Conservation (phyloP, 208 protist species). For the Acanthamoeba healyi region DNA sequence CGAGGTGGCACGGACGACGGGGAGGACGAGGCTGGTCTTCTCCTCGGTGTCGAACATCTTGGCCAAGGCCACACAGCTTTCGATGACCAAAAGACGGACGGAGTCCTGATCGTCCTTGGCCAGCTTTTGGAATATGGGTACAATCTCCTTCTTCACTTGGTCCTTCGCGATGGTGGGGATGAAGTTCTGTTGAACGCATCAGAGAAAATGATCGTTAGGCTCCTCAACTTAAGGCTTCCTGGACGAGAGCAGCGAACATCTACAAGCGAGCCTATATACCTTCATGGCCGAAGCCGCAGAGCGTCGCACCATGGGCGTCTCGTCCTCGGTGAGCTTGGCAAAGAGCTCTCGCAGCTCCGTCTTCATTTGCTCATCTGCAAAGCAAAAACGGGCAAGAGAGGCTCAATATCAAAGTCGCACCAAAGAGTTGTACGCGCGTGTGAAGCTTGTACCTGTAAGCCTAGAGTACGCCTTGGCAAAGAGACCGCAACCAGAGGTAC, state of each 20-base stretch:
- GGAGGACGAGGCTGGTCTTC: constrained; percentile 91
- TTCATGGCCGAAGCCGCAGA: constrained; percentile 91
- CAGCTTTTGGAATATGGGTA: constrained; percentile 94
- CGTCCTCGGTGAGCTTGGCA: constrained; percentile 94
- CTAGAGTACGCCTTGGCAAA: constrained; percentile 94
- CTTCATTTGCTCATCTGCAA: constrained; percentile 47
- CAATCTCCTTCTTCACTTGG: constrained; percentile 90
- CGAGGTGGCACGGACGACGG: constrained; percentile 89
- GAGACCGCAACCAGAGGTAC: constrained; percentile 95
- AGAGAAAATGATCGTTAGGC: not conserved
- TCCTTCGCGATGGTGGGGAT: constrained; percentile 82
- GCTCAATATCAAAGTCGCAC: not conserved
- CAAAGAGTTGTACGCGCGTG: too few species aligned
- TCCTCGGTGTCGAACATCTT: constrained; percentile 92
- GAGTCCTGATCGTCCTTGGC: constrained; percentile 97
- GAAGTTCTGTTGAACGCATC: constrained; percentile 67
- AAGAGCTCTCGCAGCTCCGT: constrained; percentile 83
- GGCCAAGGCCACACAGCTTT: constrained; percentile 94
- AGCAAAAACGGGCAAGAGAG: too few species aligned
- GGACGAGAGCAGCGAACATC: not conserved
- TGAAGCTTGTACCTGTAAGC: not conserved
- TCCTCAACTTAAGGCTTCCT: too few species aligned
- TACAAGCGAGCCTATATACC: not conserved
- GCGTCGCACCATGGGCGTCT: constrained; percentile 98
- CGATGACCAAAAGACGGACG: constrained; percentile 96